Base-by-base conservation (phyloP, 768 basidiomycete species). In the Xerocomellus amylosporus region DNA sequence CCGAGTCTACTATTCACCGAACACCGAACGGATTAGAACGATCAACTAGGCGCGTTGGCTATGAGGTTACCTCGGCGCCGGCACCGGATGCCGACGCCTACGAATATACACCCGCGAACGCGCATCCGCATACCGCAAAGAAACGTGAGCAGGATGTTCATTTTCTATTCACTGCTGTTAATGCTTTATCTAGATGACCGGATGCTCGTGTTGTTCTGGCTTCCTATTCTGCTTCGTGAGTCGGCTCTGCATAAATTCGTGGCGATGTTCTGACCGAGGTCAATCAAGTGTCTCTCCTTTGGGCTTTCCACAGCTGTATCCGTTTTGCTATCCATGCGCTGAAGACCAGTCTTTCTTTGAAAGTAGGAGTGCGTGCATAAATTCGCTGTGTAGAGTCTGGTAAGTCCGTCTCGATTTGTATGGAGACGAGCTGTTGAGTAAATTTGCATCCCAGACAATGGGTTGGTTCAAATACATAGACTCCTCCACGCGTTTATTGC, bases 201-300 rank as follows among this genome's bases (percentile, higher is more conserved):
- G 39, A 93, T 93, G 90, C 80, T 93, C 43, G 64, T 90, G 34
- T 66, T 87, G 39, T 93, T 93, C 75, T 93, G 90, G 90, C 76
- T 93, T 61, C 90, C 90, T 17, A 89, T 93, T 64, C 75, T 93
- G 9, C 70, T 92, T 55, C 71, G 90, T 93, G 62, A 75, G 89
- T 83, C 10, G 31, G n/a, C 30, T 50, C 19, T 42, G 17, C 9
- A 6, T 44, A 13, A 15, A 42, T 49, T 33, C 12, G 43, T 20
- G 52, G 14, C 3, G 30, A 51, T 24, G 20, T 40, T 30, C 53
- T 68, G 38, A 63, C 34, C 8, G 39, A 22, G 33, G 34, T 51
- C 19, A 34, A 50, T 33, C 24, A 49, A 85, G 84, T 86, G 58
- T 85, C 85, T 50, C 71, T 84, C 48, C 64, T 86, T 49, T 86